Evolutionary conservation across 208 protist species (phyloP).

Genomic region (Vickermania ingenoplastis): DNA sequence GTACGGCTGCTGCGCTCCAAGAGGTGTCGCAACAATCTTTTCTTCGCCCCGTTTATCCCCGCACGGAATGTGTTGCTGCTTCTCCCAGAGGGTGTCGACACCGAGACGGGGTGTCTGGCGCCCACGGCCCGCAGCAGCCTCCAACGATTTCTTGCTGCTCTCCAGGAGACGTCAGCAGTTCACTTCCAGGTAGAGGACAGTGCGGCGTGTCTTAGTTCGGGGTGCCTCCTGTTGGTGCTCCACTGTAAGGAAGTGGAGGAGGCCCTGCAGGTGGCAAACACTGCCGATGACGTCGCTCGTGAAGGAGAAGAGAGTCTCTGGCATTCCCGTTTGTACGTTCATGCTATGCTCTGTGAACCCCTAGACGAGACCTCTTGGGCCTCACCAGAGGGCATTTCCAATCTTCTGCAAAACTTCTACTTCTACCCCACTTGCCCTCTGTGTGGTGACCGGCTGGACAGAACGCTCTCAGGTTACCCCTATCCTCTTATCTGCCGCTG

Average conservation of each 20-base stretch:
- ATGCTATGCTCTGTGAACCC: constrained; percentile 19
- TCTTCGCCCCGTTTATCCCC: constrained; percentile 69
- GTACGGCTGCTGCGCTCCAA: constrained; percentile 44
- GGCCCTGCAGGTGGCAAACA: constrained; percentile 32
- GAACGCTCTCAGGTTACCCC: constrained; percentile 43
- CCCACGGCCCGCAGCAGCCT: constrained; percentile 1
- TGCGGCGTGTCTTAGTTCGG: constrained; percentile 44
- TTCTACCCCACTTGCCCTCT: constrained; percentile 68
- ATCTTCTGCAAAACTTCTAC: constrained; percentile 35
- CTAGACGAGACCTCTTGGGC: background rate
- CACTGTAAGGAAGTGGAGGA: constrained; percentile 30
- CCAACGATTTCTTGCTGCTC: constrained; percentile 9
- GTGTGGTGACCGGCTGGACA: constrained; percentile 69
- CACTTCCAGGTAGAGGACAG: constrained; percentile 26
- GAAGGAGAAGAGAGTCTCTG: constrained; percentile 16
- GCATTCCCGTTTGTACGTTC: constrained; percentile 26
- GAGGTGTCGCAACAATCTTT: constrained; percentile 51
- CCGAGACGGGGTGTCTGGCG: constrained; percentile 3
- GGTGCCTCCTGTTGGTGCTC: constrained; percentile 30
- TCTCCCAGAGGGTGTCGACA: constrained; percentile 41
- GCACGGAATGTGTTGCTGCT: constrained; percentile 36
- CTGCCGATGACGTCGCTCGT: constrained; percentile 18
- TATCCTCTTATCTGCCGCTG: constrained; percentile 38
- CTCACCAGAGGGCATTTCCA: background rate
- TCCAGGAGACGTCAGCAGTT: constrained; percentile 6